phyloP scores from a whole-genome alignment of 805 yeast genomes.

The Kuraishia capsulata region DNA sequence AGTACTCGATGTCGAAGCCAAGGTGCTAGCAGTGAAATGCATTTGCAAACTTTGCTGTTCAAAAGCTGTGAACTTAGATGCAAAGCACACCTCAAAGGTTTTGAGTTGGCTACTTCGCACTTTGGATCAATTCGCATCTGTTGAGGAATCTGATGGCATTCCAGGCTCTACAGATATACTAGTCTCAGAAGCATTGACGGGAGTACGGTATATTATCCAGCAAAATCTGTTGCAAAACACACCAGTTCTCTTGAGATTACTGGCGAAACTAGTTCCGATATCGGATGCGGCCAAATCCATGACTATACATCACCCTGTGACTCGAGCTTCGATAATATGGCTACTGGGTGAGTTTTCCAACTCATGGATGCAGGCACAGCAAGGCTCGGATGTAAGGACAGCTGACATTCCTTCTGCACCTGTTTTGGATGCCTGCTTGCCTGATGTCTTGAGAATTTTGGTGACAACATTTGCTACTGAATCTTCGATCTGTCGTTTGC shows the following conservation, averaged over 20 bases:
- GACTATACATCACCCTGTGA: conserved; percentile 20
- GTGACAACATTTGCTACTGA: conserved; percentile 47
- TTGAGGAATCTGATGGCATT: neutral
- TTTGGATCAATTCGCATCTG: conserved; percentile 27
- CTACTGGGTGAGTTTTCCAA: conserved; percentile 72
- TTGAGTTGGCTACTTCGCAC: conserved; percentile 56
- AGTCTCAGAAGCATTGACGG: conserved; percentile 60
- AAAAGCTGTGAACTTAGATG: conserved; percentile 13
- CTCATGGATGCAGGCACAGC: conserved; percentile 5
- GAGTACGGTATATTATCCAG: conserved; percentile 66
- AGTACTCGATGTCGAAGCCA: conserved; percentile 4
- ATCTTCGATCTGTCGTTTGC: conserved; percentile 51
- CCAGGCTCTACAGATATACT: conserved; percentile 22
- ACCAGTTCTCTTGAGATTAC: conserved; percentile 43
- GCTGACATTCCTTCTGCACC: conserved; percentile 10
- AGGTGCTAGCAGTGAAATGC: conserved; percentile 45
- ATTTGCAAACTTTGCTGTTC: conserved; percentile 24
- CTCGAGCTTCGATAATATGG: conserved; percentile 86
- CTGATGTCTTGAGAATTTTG: conserved; percentile 63
- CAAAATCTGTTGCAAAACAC: conserved; percentile 44
- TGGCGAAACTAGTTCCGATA: conserved; percentile 17
- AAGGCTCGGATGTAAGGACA: conserved; percentile 1
- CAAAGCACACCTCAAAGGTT: conserved; percentile 41
- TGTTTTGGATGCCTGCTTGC: conserved; percentile 37
- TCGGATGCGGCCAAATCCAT: conserved; percentile 4